These are phyloP conservation scores for Theileria parva DNA, from an alignment of 169 alveolate genomes.

Conservation along the genomic window DNA sequence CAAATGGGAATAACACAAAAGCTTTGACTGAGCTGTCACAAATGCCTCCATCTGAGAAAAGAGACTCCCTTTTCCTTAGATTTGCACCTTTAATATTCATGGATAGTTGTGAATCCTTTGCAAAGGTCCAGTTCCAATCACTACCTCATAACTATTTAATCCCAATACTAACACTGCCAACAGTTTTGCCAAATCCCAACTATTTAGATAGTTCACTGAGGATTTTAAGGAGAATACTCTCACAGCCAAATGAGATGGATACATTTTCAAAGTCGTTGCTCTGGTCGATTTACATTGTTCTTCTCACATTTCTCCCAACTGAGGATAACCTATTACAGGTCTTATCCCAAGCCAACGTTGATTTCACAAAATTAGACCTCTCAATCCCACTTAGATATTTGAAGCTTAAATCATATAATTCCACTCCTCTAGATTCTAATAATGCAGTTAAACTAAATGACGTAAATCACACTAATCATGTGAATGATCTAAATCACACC, in stretches of 20 bases:
- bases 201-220: conserved; percentile 45
- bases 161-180: conserved; percentile 49
- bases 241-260: conserved; percentile 14
- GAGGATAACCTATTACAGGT: conserved; percentile 30
- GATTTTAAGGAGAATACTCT: conserved; percentile 29
- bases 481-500: conserved; percentile 7
- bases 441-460: background rate
- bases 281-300: conserved; percentile 59
- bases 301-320: conserved; percentile 41
- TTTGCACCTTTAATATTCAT: conserved; percentile 64
- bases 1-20: conserved; percentile 43
- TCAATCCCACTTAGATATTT: conserved; percentile 55
- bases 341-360: conserved; percentile 12
- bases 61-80: conserved; percentile 44
- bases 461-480: background rate
- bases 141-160: conserved; percentile 39
- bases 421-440: background rate
- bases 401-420: conserved; percentile 29
- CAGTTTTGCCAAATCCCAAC: conserved; percentile 29
- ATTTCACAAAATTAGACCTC: conserved; percentile 49
- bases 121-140: conserved; percentile 36
- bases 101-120: conserved; percentile 45
- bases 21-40: conserved; percentile 54
- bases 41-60: conserved; percentile 54
- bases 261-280: conserved; percentile 38